Percentiles rank a stretch among this genome's conserved stretches.
Conservation (phyloP, 495 filamentous ascomycete species). For the Rhizodiscina lignyota region DNA sequence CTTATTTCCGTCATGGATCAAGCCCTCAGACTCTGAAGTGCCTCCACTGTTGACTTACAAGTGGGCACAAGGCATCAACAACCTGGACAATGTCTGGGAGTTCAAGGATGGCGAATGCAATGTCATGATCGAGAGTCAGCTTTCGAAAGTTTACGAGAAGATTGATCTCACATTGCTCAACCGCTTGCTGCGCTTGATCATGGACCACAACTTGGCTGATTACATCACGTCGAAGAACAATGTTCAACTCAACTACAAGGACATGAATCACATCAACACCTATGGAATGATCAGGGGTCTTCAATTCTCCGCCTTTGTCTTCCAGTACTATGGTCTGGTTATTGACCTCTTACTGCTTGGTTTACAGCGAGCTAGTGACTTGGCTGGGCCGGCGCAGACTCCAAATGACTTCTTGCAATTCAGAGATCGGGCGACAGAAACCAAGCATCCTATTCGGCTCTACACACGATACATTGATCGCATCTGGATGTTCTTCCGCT, state of each 20-base stretch:
- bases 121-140: conserved; percentile 95
- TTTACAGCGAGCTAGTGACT: conserved; percentile 85
- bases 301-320: conserved; percentile 96
- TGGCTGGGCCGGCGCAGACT: conserved; percentile 88
- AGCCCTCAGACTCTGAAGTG: conserved; percentile 96
- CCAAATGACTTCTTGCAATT: conserved; percentile 99
- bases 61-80: conserved; percentile 99
- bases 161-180: conserved; percentile 95
- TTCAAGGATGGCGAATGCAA: conserved; percentile 92
- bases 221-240: conserved; percentile 99
- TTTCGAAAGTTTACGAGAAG: conserved; percentile 99
- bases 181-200: conserved; percentile 81
- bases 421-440: conserved; percentile 77
- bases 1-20: conserved; percentile 98
- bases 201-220: conserved; percentile 98
- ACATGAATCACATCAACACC: conserved; percentile 99
- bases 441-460: conserved; percentile 81
- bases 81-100: conserved; percentile 94
- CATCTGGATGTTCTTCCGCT: conserved; percentile 96
- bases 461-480: conserved; percentile 97
- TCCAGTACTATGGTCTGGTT: conserved; percentile 97
- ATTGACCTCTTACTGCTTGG: conserved; percentile 88
- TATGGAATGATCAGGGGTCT: conserved; percentile 96
- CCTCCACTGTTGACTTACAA: conserved; percentile 96
- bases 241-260: conserved; percentile 97